Conservation (phyloP, 345 rosid genomes). For the Brassica carinata region DNA sequence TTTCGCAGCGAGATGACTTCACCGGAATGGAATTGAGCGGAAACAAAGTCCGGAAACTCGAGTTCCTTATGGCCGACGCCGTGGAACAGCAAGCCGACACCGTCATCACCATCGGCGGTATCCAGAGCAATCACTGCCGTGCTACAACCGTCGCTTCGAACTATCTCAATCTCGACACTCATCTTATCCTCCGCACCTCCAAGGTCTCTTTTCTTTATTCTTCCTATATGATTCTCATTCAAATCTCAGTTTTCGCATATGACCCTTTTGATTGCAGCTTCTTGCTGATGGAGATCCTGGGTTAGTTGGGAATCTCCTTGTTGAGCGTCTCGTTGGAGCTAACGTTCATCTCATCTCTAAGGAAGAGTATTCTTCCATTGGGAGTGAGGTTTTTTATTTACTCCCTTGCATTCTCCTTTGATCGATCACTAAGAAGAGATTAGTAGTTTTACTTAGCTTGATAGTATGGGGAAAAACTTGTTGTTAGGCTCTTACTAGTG, state of each 20-base stretch:
- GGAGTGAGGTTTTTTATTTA: slow-evolving; percentile 66
- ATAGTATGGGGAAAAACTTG: background rate
- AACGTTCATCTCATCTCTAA: slow-evolving; percentile 79
- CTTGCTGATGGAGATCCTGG: slow-evolving; percentile 91
- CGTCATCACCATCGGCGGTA: slow-evolving; percentile 81
- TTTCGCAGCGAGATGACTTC: slow-evolving; percentile 71
- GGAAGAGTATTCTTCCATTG: slow-evolving; percentile 83
- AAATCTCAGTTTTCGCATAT: background rate
- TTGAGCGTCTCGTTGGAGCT: slow-evolving; percentile 89
- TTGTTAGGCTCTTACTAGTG: slow-evolving; percentile 59
- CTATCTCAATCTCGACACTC: slow-evolving; percentile 71
- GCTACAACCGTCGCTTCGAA: slow-evolving; percentile 89
- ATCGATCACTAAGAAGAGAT: background rate
- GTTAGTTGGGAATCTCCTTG: slow-evolving; percentile 79
- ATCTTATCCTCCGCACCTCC: slow-evolving; percentile 78
- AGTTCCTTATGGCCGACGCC: slow-evolving; percentile 86
- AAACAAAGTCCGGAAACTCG: slow-evolving; percentile 85
- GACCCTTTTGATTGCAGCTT: slow-evolving; percentile 47
- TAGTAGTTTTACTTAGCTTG: background rate
- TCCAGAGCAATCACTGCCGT: slow-evolving; percentile 95
- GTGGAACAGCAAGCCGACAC: slow-evolving; percentile 84
- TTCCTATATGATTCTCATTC: background rate
- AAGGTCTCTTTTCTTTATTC: slow-evolving; percentile 48
- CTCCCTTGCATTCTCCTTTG: background rate
- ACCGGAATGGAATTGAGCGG: slow-evolving; percentile 96